Percentiles rank a stretch among this genome's conserved stretches.
Evolutionary conservation across 192 early-diverging fungal genomes (phyloP).

Genomic region (Podila clonocystis): DNA sequence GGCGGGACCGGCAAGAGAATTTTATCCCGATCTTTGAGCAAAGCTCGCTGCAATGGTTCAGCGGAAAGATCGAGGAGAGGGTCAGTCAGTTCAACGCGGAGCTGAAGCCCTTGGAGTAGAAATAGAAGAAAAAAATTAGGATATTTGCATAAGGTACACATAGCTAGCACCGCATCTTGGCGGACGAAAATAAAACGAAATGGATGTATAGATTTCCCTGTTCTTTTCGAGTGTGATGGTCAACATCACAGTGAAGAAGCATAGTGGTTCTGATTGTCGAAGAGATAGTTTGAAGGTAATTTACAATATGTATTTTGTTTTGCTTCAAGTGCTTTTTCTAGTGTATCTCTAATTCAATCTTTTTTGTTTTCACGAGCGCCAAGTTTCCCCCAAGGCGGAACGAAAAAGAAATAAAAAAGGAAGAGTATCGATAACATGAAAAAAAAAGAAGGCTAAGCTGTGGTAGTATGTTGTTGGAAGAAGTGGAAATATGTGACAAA

Average conservation of each 20-base stretch:
- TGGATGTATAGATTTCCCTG: no score
- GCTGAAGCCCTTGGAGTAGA: slow-evolving; percentile 47
- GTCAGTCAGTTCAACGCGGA: slow-evolving; percentile 64
- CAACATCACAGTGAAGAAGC: no score
- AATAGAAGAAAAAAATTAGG: neutral
- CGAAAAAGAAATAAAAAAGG: neutral
- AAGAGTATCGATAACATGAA: neutral
- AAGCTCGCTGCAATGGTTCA: slow-evolving; percentile 73
- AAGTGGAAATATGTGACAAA: slow-evolving; percentile 1
- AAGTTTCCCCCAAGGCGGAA: no score
- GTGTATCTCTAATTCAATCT: neutral
- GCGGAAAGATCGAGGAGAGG: slow-evolving; percentile 73
- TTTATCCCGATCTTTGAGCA: slow-evolving; percentile 80
- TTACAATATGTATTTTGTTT: neutral
- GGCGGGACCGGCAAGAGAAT: slow-evolving; percentile 63
- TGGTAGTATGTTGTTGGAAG: neutral
- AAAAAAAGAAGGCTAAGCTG: neutral
- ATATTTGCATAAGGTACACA: neutral
- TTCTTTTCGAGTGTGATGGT: no score
- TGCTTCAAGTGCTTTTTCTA: neutral
- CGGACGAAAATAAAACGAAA: neutral
- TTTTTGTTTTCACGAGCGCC: no score
- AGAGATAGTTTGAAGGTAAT: neutral
- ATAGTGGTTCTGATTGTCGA: no score
- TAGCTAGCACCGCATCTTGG: no score